Conservation (phyloP, 345 rosid species). For the Hypericum androsaemum region DNA sequence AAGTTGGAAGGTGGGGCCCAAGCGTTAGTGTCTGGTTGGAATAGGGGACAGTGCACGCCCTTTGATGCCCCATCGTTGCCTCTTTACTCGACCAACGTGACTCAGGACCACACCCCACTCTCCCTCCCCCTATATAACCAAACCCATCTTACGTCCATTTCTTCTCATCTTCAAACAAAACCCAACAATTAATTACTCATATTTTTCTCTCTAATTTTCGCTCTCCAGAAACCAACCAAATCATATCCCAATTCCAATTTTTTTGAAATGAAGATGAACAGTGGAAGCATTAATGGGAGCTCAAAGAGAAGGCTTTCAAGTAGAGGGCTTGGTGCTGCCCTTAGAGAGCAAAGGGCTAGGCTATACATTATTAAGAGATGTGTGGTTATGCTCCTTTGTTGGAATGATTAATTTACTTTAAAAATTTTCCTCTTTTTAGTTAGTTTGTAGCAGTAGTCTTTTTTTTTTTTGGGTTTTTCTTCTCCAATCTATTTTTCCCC, state of each 20-base stretch:
- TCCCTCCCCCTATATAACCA: slow-evolving; percentile 29
- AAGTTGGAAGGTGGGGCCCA: slow-evolving; percentile 24
- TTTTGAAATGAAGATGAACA: slow-evolving; percentile 43
- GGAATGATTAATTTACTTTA: slow-evolving; percentile 46
- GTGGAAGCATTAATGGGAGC: slow-evolving; percentile 28
- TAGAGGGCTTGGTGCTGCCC: slow-evolving; percentile 56
- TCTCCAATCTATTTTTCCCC: too few relatives aligned
- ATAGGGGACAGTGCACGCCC: slow-evolving; percentile 54
- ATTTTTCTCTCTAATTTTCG: background rate
- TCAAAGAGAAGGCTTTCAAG: slow-evolving; percentile 62
- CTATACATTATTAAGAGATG: slow-evolving; percentile 81
- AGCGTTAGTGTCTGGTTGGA: slow-evolving; percentile 37
- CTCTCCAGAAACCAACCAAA: background rate
- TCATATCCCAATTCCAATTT: background rate
- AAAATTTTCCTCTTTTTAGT: background rate
- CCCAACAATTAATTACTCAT: background rate
- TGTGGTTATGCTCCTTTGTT: slow-evolving; percentile 74
- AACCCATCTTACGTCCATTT: slow-evolving; percentile 13
- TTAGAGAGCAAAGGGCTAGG: slow-evolving; percentile 72
- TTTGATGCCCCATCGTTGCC: slow-evolving; percentile 56
- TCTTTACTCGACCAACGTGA: slow-evolving; percentile 44
- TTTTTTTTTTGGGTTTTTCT: background rate
- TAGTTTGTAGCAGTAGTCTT: background rate
- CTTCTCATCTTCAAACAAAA: slow-evolving; percentile 12
- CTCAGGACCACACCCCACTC: slow-evolving; percentile 26